Evolutionary conservation across 2,329 filamentous ascomycete genomes (phyloP).

Genomic region (Monosporascus cannonballus): DNA sequence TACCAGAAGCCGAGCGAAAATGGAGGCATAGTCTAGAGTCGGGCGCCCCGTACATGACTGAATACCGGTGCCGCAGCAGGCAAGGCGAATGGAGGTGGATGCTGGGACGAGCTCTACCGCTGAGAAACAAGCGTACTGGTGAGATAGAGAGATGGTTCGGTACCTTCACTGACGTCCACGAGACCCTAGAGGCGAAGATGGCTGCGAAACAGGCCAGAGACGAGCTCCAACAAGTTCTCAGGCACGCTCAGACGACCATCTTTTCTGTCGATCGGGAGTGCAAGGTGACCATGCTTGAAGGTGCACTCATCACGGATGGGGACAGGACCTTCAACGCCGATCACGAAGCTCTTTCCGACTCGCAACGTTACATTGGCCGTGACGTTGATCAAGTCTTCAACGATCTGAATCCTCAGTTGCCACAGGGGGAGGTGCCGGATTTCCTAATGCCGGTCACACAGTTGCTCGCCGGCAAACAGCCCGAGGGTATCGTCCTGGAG

Average conservation of each 20-base stretch:
- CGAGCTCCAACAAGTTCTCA: slow-evolving; percentile 66
- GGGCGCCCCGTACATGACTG: slow-evolving; percentile 61
- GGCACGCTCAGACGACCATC: slow-evolving; percentile 68
- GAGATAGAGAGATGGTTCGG: slow-evolving; percentile 73
- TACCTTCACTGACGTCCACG: slow-evolving; percentile 74
- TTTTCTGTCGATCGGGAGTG: slow-evolving; percentile 63
- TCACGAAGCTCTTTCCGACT: slow-evolving; percentile 31
- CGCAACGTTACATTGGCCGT: slow-evolving; percentile 50
- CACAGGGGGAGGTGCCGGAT: slow-evolving; percentile 36
- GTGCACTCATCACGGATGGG: slow-evolving; percentile 50
- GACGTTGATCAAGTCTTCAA: slow-evolving; percentile 61
- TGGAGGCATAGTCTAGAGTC: slow-evolving; percentile 61
- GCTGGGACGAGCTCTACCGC: slow-evolving; percentile 63
- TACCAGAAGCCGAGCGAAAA: slow-evolving; percentile 43
- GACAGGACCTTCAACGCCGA: slow-evolving; percentile 30
- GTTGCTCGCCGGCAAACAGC: slow-evolving; percentile 55
- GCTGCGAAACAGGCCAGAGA: slow-evolving; percentile 61
- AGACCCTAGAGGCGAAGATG: slow-evolving; percentile 62
- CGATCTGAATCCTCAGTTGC: slow-evolving; percentile 36
- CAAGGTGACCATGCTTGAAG: slow-evolving; percentile 64
- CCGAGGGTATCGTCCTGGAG: slow-evolving; percentile 56
- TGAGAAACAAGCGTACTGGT: slow-evolving; percentile 59
- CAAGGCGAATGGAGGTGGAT: slow-evolving; percentile 75
- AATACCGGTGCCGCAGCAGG: slow-evolving; percentile 63
- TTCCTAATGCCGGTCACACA: slow-evolving; percentile 56